Evolutionary conservation across 495 filamentous ascomycete genomes (phyloP).

Genomic region (Rostrohypoxylon terebratum): DNA sequence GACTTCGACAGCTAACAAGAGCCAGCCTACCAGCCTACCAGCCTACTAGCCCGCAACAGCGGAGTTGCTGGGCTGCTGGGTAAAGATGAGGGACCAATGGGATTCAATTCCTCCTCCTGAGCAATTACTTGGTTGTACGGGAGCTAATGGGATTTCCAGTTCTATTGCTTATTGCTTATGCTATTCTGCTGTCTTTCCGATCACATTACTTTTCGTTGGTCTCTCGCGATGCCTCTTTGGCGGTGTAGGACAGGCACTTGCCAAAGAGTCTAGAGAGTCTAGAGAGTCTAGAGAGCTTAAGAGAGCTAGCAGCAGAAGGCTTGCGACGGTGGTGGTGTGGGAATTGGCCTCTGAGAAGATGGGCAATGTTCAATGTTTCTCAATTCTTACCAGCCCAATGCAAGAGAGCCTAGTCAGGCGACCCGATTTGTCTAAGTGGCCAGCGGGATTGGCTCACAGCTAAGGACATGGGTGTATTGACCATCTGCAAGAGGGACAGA

Average conservation of each 20-base stretch:
- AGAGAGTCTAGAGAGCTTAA: neutral
- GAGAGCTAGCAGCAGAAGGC: slow-evolving; percentile 14
- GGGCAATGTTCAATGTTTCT: slow-evolving; percentile 43
- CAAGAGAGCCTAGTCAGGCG: slow-evolving; percentile 50
- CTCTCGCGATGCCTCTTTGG: slow-evolving; percentile 26
- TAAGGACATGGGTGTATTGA: slow-evolving; percentile 46
- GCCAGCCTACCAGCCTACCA: neutral
- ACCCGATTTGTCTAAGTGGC: slow-evolving; percentile 51
- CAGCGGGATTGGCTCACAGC: slow-evolving; percentile 52
- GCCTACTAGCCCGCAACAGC: slow-evolving; percentile 10
- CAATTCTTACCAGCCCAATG: slow-evolving; percentile 49
- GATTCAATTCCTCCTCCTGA: slow-evolving; percentile 32
- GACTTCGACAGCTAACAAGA: slow-evolving; percentile 40
- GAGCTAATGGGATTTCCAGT: slow-evolving; percentile 48
- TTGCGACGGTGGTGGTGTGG: slow-evolving; percentile 40
- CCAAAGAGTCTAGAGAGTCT: neutral
- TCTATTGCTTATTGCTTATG: slow-evolving; percentile 40
- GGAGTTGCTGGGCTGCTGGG: slow-evolving; percentile 26
- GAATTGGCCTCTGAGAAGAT: slow-evolving; percentile 39
- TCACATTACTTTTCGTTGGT: slow-evolving; percentile 36
- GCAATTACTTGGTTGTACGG: slow-evolving; percentile 40
- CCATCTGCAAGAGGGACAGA: slow-evolving; percentile 49
- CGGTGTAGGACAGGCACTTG: slow-evolving; percentile 36
- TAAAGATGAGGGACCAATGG: slow-evolving; percentile 44
- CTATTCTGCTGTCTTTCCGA: slow-evolving; percentile 42